Conservation (phyloP, 352 stramenopile species). For the Aphanomyces stellatus region DNA sequence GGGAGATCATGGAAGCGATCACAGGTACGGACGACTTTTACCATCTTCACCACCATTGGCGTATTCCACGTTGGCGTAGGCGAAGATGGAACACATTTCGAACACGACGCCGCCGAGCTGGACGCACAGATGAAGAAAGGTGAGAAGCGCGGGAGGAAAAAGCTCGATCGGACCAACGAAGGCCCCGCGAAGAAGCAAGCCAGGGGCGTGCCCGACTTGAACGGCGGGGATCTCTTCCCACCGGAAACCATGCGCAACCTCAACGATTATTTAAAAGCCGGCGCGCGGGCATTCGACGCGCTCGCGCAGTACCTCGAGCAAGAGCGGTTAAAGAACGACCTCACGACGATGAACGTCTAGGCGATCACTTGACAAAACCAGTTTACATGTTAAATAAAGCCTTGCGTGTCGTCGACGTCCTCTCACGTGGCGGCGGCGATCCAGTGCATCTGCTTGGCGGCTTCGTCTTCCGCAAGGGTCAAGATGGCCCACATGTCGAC, state of each 20-base stretch:
- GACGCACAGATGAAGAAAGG: conserved; percentile 1
- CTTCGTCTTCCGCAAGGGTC: neutral
- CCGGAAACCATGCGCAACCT: conserved; percentile 1
- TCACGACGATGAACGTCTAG: neutral
- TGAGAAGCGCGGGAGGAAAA: neutral
- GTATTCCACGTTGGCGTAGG: neutral
- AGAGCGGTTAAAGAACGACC: conserved; percentile 3
- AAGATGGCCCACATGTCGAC: conserved; percentile 5
- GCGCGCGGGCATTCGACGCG: neutral
- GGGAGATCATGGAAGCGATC: conserved; percentile 4
- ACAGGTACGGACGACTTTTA: neutral
- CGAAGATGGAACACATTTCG: conserved; percentile 7
- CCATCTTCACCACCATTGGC: no score
- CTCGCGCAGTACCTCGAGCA: conserved; percentile 4
- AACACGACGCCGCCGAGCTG: neutral
- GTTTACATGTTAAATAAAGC: conserved; percentile 13
- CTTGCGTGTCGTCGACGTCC: no score
- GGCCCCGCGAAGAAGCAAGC: conserved; percentile 1
- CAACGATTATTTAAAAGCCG: conserved; percentile 6
- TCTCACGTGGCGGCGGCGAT: neutral
- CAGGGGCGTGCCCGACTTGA: neutral
- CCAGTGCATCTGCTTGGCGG: conserved; percentile 8
- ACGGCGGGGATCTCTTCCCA: neutral
- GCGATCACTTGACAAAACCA: neutral
- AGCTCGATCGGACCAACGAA: neutral